Conservation (phyloP, 176 grass and related monocot genomes). For the Oryza officinalis region DNA sequence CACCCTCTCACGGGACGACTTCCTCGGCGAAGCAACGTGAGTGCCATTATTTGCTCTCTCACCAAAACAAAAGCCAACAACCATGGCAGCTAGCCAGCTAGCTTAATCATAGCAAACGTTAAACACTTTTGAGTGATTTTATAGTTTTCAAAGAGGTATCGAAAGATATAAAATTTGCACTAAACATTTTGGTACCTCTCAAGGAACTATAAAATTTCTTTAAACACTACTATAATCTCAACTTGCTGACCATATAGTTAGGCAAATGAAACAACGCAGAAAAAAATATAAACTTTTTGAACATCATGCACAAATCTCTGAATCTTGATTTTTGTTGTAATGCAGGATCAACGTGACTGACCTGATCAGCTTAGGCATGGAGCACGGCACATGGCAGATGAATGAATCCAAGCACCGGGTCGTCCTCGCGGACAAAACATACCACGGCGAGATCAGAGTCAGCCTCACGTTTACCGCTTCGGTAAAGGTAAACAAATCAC, state of each 20-base stretch:
- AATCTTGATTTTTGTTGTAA: not conserved
- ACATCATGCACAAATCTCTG: not conserved
- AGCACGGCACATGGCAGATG: constrained; percentile 48
- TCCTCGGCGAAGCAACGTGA: constrained; percentile 79
- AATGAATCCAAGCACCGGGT: constrained; percentile 62
- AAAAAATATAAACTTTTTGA: not conserved
- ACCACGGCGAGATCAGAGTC: constrained; percentile 72
- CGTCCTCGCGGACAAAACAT: constrained; percentile 55
- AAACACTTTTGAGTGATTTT: no score
- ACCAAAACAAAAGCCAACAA: not conserved
- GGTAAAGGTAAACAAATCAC: constrained; percentile 35
- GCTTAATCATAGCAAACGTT: not conserved
- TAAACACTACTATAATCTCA: not conserved
- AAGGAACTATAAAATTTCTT: no score
- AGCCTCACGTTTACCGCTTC: constrained; percentile 60
- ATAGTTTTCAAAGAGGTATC: no score
- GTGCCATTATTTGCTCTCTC: constrained; percentile 9
- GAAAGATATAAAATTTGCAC: no score
- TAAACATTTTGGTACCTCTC: no score
- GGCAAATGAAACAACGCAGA: not conserved
- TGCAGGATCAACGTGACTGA: constrained; percentile 78
- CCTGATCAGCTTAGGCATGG: constrained; percentile 61
- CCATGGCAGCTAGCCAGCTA: not conserved
- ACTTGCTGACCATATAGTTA: not conserved
- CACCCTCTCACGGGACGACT: constrained; percentile 72